Evolutionary conservation across 148 eudicot genomes (phyloP), one percentile per base, ranked within the genome.

Genomic region (Camellia lanceoleosa): DNA sequence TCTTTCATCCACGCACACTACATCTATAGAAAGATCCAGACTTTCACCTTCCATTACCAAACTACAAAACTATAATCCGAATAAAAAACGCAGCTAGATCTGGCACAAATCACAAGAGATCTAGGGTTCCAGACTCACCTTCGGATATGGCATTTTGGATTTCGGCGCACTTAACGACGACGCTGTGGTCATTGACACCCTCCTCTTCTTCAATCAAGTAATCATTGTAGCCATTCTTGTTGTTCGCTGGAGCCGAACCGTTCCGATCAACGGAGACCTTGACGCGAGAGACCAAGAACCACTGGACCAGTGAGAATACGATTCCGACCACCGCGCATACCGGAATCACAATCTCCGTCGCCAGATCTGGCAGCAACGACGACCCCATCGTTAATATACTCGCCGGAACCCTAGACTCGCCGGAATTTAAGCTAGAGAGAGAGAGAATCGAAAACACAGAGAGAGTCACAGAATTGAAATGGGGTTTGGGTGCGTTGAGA

Each of bases 121-220:
- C 55, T 41, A 56, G 55, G 51, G 66, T 43, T 20, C 0, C 47
- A 51, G 23, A 30, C 74, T 51, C 16, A 93, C 97, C 97, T 85
- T 90, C 96, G 18, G 97, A 93, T 66, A 93, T 93, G 74, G 97
- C 97, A 66, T 67, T 86, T 65, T 93, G 97, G 14, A 93, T 93
- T 6, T 93, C 97, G 49, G 97, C 93, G 54, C 97, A 93, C 80
- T 90, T 92, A 70, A 20, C 80, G 58, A 90, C 92, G 54, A 89
- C 91, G 66, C 75, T 81, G 5, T 88, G 88, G 72, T 87, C 92
- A 20, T 78, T 83, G 55, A 86, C n/a, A 18, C 91, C 95, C 0
- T 93, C 97, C 82, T 93, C 97, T 68, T 92, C 95, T 67, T 91
- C 93, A 77, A 93, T 90, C 82, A 91, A 82, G 68, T 55, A 67